These are phyloP conservation scores for Leucocoprinus birnbaumii DNA, from an alignment of 768 basidiomycete species.

Conservation along the genomic window DNA sequence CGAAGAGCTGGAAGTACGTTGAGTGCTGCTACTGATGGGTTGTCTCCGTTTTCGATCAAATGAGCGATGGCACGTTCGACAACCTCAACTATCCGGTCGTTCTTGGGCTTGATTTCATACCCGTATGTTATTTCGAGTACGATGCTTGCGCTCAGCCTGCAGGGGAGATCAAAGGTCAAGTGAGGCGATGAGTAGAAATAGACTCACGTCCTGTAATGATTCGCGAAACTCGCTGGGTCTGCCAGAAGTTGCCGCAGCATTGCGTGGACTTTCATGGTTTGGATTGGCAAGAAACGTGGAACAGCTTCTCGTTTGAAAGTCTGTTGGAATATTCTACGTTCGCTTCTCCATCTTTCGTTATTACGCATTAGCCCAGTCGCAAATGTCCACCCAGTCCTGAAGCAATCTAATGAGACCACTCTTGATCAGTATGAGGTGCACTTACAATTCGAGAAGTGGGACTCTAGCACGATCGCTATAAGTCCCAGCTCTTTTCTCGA, in stretches of 20 bases:
- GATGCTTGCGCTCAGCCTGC: slow-evolving; percentile 1
- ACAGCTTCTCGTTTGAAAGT: slow-evolving; percentile 7
- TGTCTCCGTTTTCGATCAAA: slow-evolving; percentile 14
- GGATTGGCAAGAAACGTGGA: background rate
- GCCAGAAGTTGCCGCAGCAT: background rate
- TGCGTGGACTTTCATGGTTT: background rate
- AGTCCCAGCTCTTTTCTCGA: slow-evolving; percentile 5
- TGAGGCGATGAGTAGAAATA: too few species aligned
- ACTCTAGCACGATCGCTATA: slow-evolving; percentile 3
- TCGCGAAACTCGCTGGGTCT: slow-evolving; percentile 1
- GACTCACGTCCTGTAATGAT: slow-evolving; percentile 3
- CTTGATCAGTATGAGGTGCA: background rate
- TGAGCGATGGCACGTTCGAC: slow-evolving; percentile 17
- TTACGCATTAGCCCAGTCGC: slow-evolving; percentile 5
- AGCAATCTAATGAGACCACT: too few species aligned
- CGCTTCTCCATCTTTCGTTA: slow-evolving; percentile 3
- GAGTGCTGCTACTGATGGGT: slow-evolving; percentile 20
- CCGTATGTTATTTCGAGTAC: slow-evolving; percentile 28
- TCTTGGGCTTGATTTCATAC: slow-evolving; percentile 19
- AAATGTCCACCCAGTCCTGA: slow-evolving; percentile 5
- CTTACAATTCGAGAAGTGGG: slow-evolving; percentile 2
- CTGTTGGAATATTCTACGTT: slow-evolving; percentile 7
- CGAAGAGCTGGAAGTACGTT: slow-evolving; percentile 25
- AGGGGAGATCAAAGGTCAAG: background rate
- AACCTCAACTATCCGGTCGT: slow-evolving; percentile 21